phyloP scores from a whole-genome alignment of 1,139 yeast species.

The Kurtzmaniella quercitrusa region DNA sequence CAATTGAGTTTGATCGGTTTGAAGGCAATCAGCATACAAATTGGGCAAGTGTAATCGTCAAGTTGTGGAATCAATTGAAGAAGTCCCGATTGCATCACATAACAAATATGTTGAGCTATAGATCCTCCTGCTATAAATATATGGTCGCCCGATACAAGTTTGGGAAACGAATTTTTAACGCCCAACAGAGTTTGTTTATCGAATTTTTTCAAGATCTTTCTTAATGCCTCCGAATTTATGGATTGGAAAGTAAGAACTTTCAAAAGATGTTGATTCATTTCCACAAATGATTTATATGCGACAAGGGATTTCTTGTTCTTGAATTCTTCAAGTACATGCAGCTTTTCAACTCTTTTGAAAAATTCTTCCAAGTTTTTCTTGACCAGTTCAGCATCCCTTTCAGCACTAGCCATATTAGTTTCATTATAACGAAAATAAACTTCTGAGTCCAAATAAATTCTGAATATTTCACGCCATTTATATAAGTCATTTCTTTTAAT shows the following conservation, averaged over 20 bases:
- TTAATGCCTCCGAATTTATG: conserved; percentile 59
- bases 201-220: conserved; percentile 68
- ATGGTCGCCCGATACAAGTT: conserved; percentile 42
- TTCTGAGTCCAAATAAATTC: conserved; percentile 61
- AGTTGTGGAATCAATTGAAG: conserved; percentile 63
- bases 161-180: conserved; percentile 45
- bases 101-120: conserved; percentile 53
- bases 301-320: conserved; percentile 43
- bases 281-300: conserved; percentile 49
- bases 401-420: conserved; percentile 34
- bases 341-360: conserved; percentile 37
- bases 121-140: conserved; percentile 45
- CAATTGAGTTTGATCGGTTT: conserved; percentile 65
- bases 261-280: conserved; percentile 51
- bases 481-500: conserved; percentile 52
- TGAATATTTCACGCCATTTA: conserved; percentile 69
- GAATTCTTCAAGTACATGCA: conserved; percentile 40
- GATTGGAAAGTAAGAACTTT: conserved; percentile 60
- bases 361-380: conserved; percentile 42
- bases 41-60: conserved; percentile 72
- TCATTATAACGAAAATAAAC: conserved; percentile 60
- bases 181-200: conserved; percentile 66
- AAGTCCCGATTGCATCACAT: conserved; percentile 50
- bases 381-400: conserved; percentile 32
- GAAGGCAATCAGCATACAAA: conserved; percentile 65